A percentile compares a stretch with the other conserved stretches of the same genome.
Conservation (phyloP, 495 filamentous ascomycete species). For the Neurospora hispaniola region DNA sequence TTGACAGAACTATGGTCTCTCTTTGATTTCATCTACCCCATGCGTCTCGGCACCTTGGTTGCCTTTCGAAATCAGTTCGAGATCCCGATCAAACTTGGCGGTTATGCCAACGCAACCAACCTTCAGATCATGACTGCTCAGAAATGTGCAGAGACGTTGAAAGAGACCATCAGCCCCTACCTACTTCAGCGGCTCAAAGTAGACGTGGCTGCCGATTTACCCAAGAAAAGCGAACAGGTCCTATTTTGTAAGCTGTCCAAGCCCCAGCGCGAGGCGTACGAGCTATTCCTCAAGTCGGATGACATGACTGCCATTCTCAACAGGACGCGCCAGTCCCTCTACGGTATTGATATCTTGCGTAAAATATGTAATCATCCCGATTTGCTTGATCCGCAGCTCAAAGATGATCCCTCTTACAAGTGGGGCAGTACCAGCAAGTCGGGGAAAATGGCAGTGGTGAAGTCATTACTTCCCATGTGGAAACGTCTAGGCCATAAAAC, state of each 20-base stretch:
- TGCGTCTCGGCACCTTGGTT: conserved; percentile 85
- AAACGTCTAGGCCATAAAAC: conserved; percentile 82
- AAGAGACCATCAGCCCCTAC: conserved; percentile 84
- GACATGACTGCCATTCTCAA: conserved; percentile 71
- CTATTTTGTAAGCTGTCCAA: conserved; percentile 87
- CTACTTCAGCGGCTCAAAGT: conserved; percentile 88
- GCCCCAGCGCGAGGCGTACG: conserved; percentile 64
- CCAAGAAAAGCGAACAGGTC: conserved; percentile 89
- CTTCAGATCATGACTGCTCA: conserved; percentile 84
- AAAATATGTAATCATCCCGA: conserved; percentile 99
- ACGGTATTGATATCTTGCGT: conserved; percentile 80
- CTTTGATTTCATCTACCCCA: conserved; percentile 93
- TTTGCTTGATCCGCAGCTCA: conserved; percentile 54
- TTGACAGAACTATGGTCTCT: conserved; percentile 97
- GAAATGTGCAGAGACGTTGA: conserved; percentile 80
- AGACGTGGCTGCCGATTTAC: conserved; percentile 86
- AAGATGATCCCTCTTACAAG: conserved; percentile 47
- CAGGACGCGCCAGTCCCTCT: conserved; percentile 66
- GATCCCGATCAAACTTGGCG: conserved; percentile 79
- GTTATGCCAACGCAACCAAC: conserved; percentile 88
- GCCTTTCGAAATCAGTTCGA: conserved; percentile 85
- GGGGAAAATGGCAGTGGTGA: conserved; percentile 90
- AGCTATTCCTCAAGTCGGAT: conserved; percentile 66
- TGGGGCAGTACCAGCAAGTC: conserved; percentile 70
- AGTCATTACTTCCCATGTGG: conserved; percentile 76